phyloP scores from a whole-genome alignment of 148 eudicot genomes.

The Beta vulgaris region DNA sequence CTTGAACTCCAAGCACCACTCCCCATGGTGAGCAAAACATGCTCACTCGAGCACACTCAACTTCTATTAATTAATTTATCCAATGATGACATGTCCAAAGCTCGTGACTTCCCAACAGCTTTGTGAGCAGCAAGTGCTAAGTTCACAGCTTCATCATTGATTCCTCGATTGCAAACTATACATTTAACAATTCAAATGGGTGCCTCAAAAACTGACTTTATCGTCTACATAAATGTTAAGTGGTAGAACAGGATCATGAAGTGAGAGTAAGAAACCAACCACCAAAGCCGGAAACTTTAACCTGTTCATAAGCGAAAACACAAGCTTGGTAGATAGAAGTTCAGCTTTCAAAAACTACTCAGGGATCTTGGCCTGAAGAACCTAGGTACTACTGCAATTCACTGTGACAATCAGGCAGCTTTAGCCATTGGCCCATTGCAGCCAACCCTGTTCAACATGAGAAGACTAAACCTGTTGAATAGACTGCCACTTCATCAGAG shows the following conservation, averaged over 20 bases:
- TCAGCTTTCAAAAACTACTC: neutral
- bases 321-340: neutral
- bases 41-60: constrained; percentile 6
- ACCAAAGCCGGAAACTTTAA: constrained; percentile 85
- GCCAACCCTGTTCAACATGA: no score
- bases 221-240: constrained; percentile 83
- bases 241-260: constrained; percentile 97
- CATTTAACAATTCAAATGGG: neutral
- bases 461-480: no score
- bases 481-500: no score
- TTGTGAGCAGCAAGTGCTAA: constrained; percentile 65
- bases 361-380: no score
- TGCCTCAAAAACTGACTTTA: neutral
- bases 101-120: constrained; percentile 61
- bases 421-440: no score
- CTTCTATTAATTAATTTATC: constrained; percentile 43
- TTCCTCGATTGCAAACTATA: neutral
- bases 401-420: no score
- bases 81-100: constrained; percentile 74
- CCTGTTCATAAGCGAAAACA: constrained; percentile 38
- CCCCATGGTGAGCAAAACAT: neutral
- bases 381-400: no score
- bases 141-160: constrained; percentile 63
- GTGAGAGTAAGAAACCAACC: constrained; percentile 99
- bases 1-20: neutral